Base-by-base conservation (phyloP, 768 basidiomycete species). In the Suillus fuscotomentosus region DNA sequence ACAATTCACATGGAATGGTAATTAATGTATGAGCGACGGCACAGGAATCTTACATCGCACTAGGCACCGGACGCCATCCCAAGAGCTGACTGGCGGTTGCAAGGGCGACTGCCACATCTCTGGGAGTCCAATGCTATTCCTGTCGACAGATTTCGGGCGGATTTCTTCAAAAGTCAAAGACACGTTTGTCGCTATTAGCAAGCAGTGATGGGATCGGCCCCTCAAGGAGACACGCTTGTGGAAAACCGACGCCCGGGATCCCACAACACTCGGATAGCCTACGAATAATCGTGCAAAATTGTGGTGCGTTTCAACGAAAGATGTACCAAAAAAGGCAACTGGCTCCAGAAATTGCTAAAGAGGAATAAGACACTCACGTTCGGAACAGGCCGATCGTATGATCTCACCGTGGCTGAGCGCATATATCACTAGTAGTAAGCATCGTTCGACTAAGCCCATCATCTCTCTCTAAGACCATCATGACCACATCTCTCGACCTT, bases 401-500 rank as follows among this genome's bases (percentile, higher is more conserved):
- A 61, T 63, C 61, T 62, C 61, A 60, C 42, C 56, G 39, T 61
- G 60, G 57, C 47, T 42, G 57, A 53, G 47, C 22, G 39, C 50
- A 14, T 51, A 63, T 63, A 63, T 53, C 60, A 65, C 69, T 68
- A 65, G 71, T 69, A 60, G 61, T 64, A 8, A 63, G 55, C 68
- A 13, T 41, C 36, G 31, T 7, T 27, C 11, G 60, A 60, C 13
- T 60, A 48, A 31, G 3, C 66, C 41, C 62, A 53, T 5, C 11
- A 17, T n/a, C 60, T 34, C 57, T 39, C 34, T 51, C 66, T 62
- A 60, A 70, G 45, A 79, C 77, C 79, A 84, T 70, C 79, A 92
- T 92, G 91, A 82, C 90, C 67, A 92, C 83, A 72, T 91, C 92
- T 55, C 88, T 94, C 70, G 92, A 93, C 73, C 79, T 77, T 66